These are phyloP conservation scores for Canavalia gladiata DNA, from an alignment of 306 rosid genomes.

Conservation along the genomic window DNA sequence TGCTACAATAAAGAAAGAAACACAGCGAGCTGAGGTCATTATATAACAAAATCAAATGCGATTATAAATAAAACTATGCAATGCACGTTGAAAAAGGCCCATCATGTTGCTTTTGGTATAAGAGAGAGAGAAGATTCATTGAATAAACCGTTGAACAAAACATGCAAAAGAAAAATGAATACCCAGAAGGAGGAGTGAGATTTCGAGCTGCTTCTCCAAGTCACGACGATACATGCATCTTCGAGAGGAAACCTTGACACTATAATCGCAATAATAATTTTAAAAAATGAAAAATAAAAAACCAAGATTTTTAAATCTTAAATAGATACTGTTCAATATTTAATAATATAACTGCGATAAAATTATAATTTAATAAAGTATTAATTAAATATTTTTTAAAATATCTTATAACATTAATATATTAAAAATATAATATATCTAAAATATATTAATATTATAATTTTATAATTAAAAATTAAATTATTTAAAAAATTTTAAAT, in stretches of 20 bases:
- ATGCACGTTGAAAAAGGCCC: constrained; percentile 8
- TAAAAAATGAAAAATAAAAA: too few relatives aligned
- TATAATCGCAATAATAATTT: background rate
- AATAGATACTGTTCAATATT: too few relatives aligned
- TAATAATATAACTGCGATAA: too few relatives aligned
- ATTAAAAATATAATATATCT: too few relatives aligned
- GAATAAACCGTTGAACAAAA: background rate
- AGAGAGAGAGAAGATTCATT: background rate
- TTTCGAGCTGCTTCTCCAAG: background rate
- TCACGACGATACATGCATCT: background rate
- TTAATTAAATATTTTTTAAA: too few relatives aligned
- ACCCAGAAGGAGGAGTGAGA: background rate
- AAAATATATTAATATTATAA: too few relatives aligned
- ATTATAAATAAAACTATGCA: background rate
- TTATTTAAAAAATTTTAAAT: too few relatives aligned
- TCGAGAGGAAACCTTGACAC: background rate
- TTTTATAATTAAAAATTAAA: too few relatives aligned
- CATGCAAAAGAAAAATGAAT: constrained; percentile 27
- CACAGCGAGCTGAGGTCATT: background rate
- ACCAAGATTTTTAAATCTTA: too few relatives aligned
- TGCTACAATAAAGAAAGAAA: background rate
- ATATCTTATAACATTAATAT: too few relatives aligned
- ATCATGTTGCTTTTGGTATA: background rate
- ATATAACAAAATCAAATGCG: background rate
- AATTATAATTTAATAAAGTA: too few relatives aligned